Percentiles rank a stretch among this genome's conserved stretches.
phyloP scores from a whole-genome alignment of 1,284 basidiomycete genomes.

The Naganishia sp. region DNA sequence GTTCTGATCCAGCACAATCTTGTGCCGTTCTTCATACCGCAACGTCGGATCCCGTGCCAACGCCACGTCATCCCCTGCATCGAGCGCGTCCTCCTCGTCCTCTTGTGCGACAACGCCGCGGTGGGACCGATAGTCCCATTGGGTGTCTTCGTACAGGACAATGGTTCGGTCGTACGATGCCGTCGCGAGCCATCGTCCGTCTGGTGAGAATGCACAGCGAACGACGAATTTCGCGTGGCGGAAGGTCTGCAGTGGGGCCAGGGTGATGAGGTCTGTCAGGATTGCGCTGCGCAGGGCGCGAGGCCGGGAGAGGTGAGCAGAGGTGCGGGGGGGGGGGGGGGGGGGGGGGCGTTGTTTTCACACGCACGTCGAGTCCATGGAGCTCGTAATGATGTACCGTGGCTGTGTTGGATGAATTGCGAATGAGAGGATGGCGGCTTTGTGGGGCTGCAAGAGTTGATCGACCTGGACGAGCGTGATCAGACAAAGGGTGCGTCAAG shows the following conservation, averaged over 20 bases:
- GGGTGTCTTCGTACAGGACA: constrained; percentile 41
- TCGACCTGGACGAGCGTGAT: constrained; percentile 39
- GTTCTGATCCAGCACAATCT: constrained; percentile 44
- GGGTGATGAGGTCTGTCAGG: constrained; percentile 47
- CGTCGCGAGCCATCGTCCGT: constrained; percentile 48
- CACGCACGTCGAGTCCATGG: constrained; percentile 54
- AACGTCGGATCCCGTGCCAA: constrained; percentile 46
- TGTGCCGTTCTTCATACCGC: constrained; percentile 40
- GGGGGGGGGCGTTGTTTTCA: too few species aligned
- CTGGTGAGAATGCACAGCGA: constrained; percentile 46
- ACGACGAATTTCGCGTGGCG: constrained; percentile 50
- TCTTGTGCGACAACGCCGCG: constrained; percentile 8
- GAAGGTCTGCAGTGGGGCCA: constrained; percentile 46
- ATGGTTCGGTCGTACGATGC: constrained; percentile 52
- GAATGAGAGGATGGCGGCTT: constrained; percentile 50
- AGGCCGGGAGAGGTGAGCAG: background rate
- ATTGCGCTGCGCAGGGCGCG: constrained; percentile 40
- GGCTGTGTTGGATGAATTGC: constrained; percentile 47
- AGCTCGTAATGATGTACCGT: constrained; percentile 49
- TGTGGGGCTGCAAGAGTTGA: constrained; percentile 45
- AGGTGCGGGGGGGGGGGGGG: background rate
- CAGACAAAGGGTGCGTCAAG: background rate
- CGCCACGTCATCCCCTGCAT: constrained; percentile 43
- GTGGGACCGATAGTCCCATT: background rate
- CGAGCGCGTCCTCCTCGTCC: constrained; percentile 39